Evolutionary conservation across 371 early-diverging fungal species (phyloP), one percentile per base, ranked within the genome.

Genomic region (Coemansia sp.): DNA sequence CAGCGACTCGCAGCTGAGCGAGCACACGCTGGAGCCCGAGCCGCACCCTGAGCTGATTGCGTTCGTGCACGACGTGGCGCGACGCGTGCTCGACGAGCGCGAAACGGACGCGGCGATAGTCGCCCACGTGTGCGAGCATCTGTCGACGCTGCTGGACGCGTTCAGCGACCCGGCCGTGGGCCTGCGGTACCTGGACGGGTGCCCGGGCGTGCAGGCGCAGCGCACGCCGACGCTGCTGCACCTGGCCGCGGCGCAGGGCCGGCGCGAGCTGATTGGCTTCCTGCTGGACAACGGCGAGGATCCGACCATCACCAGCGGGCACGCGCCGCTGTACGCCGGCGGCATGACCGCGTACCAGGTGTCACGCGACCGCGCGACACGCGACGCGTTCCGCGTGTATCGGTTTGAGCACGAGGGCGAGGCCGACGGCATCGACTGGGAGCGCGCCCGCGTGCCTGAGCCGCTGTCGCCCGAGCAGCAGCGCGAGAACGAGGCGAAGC

Each of bases 321-420:
- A 58, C 30, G 65, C 66, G 14, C 80, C 80, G 11, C 26, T 72
- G 47, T 84, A 80, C 39, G 71, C 81, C 4, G 79, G 78, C 6
- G 85, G 87, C 16, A 82, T 84, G 57, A 88, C 88, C 8, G 88
- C 97, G 0, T 96, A 94, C 65, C 92, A 94, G 41, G 79, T 93
- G 5, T 83, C 91, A 8, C 84, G 81, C 47, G 84, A 86, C 71
- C 90, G 91, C 59, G 81, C 83, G 14, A 87, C 88, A 0, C 81
- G 94, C 9, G 92, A 94, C 68, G 86, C 83, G 0, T 94, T 94
- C 74, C 80, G 90, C 0, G 55, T 65, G 2, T 79, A 79, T 42
- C 51, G 79, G 3, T 56, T 57, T 12, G 75, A 68, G 34, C 59
- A 78, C 50, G 65, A 75, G 20, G 67, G 45, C 30, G 74, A 71